Base-by-base conservation (phyloP, 2,329 filamentous ascomycete species). In the Penicillium sp. region DNA sequence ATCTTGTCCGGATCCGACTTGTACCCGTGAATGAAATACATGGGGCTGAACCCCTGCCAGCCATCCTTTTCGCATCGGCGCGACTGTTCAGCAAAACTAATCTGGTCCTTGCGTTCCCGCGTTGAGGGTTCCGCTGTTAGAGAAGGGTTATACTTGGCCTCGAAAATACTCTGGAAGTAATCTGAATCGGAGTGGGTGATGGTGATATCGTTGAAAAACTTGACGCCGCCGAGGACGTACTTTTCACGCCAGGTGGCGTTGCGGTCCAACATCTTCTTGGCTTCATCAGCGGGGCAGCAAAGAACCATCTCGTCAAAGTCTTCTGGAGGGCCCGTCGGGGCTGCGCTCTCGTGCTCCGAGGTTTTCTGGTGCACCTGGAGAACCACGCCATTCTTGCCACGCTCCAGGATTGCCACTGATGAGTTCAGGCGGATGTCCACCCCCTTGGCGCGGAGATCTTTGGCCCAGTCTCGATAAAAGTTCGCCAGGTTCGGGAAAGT, bases 141-240 rank as follows among this genome's bases (percentile, higher is more conserved):
- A 1, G 77, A 65, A 3, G 68, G 55, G 48, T 73, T 71, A 66
- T 75, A 81, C 43, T 72, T 72, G 47, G 76, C 76, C 54, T 82
- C 77, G 65, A 80, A 82, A 59, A 80, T 74, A 33, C 73, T 73
- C 41, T 76, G 73, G 70, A 83, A 81, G 65, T 83, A 83, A 18
- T 73, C 66, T 11, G 69, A 66, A 55, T 83, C 80, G 50, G 72
- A 75, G 57, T 83, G 80, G 2, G 79, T 83, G 55, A 83, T 75
- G 18, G 80, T 83, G 53, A 83, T 76, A 58, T 83, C 79, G 68
- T 83, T 76, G 49, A 75, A 77, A 64, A 82, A 83, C 50, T 81
- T 81, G 8, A 85, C 85, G 12, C 82, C 80, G n/a, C 84, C 83
- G 0, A 90, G 78, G 8, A 91, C 79, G 38, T 77, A 76, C 42